These are phyloP conservation scores for Aspergillus ustus DNA, from an alignment of 2,329 filamentous ascomycete genomes.

Conservation along the genomic window DNA sequence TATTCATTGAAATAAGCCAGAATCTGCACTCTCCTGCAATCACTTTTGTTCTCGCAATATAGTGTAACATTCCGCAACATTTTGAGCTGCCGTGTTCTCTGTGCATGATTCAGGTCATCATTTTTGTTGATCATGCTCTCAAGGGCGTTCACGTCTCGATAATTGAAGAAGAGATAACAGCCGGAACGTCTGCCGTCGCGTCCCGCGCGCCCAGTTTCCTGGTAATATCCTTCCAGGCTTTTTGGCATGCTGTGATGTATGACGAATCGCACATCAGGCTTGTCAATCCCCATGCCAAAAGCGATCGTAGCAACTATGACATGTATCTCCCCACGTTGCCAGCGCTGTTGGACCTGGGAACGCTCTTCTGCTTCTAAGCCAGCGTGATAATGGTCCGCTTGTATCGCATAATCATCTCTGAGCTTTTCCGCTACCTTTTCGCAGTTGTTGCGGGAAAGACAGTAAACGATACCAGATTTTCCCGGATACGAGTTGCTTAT, in stretches of 20 bases:
- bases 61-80: conserved; percentile 86
- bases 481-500: conserved; percentile 72
- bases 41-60: conserved; percentile 86
- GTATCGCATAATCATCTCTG: conserved; percentile 63
- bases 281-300: conserved; percentile 99
- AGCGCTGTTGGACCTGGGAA: conserved; percentile 71
- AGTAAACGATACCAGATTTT: conserved; percentile 91
- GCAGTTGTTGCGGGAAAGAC: conserved; percentile 80
- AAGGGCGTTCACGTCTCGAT: conserved; percentile 73
- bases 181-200: conserved; percentile 85
- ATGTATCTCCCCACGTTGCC: conserved; percentile 79
- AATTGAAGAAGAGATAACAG: conserved; percentile 89
- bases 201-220: conserved; percentile 94
- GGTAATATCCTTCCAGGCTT: conserved; percentile 96
- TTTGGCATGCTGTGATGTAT: conserved; percentile 93
- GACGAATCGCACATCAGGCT: conserved; percentile 93
- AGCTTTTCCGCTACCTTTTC: conserved; percentile 79
- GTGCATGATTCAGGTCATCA: conserved; percentile 69
- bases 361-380: conserved; percentile 72
- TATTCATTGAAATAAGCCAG: conserved; percentile 92
- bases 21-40: conserved; percentile 86
- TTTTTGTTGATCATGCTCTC: conserved; percentile 83
- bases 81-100: conserved; percentile 80
- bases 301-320: conserved; percentile 98
- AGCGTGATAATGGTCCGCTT: conserved; percentile 85